Conservation (phyloP, 1,139 yeast genomes). For the Suhomyces terraborum region DNA sequence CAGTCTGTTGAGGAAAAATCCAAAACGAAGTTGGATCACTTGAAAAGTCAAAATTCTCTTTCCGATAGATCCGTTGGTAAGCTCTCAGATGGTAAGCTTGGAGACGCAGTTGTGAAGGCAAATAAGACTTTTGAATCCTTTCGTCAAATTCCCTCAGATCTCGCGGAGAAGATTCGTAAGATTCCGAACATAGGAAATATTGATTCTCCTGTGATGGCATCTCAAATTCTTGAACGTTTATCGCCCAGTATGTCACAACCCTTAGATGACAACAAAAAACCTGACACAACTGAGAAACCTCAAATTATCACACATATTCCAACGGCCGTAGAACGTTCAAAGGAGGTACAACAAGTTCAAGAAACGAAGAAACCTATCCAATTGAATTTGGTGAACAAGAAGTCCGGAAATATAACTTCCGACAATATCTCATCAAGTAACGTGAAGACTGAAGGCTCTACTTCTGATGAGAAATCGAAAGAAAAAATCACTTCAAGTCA, state of each 20-base stretch:
- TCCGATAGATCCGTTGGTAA: too few relatives aligned
- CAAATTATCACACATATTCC: too few relatives aligned
- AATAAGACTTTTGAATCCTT: not conserved
- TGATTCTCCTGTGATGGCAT: constrained; percentile 1
- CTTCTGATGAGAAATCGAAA: not conserved
- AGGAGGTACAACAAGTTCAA: too few relatives aligned
- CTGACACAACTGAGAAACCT: too few relatives aligned
- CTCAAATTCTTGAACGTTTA: not conserved
- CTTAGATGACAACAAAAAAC: not conserved
- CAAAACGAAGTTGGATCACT: not conserved
- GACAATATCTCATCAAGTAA: not conserved
- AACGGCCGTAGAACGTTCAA: too few relatives aligned
- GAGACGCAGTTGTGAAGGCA: too few relatives aligned
- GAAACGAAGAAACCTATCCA: too few relatives aligned
- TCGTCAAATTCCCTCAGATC: not conserved
- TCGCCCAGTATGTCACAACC: not conserved
- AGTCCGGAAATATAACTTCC: too few relatives aligned
- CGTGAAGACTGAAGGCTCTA: not conserved
- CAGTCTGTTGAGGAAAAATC: not conserved
- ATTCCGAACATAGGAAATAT: not conserved
- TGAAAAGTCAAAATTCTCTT: not conserved
- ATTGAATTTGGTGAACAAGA: too few relatives aligned
- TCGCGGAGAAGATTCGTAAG: not conserved
- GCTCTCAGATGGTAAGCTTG: too few relatives aligned
- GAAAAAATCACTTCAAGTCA: not conserved